These are phyloP conservation scores for Eimeria acervulina DNA, from an alignment of 169 alveolate species.

Conservation along the genomic window DNA sequence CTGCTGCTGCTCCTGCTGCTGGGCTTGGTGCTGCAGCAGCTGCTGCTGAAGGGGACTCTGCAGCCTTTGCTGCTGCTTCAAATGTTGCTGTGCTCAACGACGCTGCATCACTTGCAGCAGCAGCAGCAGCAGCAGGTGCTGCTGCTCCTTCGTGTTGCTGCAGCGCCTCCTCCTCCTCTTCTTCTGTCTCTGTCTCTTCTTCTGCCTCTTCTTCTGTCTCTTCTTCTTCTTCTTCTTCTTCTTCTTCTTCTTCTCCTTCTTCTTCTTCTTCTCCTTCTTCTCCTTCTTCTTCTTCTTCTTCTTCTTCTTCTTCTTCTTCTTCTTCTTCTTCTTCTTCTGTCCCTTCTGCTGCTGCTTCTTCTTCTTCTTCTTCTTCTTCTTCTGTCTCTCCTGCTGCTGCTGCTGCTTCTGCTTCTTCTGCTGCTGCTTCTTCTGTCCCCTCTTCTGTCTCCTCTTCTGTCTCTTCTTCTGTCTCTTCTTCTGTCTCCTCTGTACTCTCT, in stretches of 20 bases:
- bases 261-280: background rate
- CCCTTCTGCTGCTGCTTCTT: background rate
- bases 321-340: background rate
- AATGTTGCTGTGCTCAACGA: background rate
- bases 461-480: background rate
- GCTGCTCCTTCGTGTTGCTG: constrained; percentile 5
- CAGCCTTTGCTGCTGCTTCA: background rate
- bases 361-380: background rate
- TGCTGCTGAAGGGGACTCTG: background rate
- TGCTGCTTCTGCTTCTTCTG: background rate
- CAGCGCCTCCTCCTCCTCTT: background rate
- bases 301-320: background rate
- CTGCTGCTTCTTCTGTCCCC: background rate
- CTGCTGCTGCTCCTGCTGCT: constrained; percentile 3
- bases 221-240: too few relatives aligned
- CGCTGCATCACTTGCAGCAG: background rate
- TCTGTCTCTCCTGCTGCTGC: background rate
- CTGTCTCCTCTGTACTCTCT: background rate
- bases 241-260: too few relatives aligned
- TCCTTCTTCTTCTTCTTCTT: background rate
- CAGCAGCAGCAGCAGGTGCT: constrained; percentile 21
- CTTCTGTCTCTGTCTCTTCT: too few relatives aligned
- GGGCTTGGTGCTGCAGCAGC: background rate
- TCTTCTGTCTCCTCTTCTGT: background rate
- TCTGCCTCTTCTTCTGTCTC: too few relatives aligned